These are phyloP conservation scores for Termitomyces sp. DNA, from an alignment of 768 basidiomycete species.

Conservation along the genomic window DNA sequence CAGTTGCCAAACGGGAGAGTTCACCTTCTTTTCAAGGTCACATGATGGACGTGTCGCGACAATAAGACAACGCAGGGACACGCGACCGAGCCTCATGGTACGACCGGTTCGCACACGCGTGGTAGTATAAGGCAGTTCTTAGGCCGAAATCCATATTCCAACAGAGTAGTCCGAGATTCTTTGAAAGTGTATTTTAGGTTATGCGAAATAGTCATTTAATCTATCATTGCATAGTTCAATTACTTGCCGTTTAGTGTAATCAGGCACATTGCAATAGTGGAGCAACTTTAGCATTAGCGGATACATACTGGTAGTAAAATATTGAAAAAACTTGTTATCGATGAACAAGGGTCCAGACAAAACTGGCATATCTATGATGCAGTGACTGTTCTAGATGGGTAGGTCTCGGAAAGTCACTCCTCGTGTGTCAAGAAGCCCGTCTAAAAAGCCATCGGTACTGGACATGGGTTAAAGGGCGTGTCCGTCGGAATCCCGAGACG, in stretches of 20 bases:
- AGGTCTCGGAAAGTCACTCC: constrained; percentile 3
- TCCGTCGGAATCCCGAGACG: constrained; percentile 2
- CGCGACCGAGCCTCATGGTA: background rate
- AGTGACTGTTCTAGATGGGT: background rate
- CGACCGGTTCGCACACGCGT: background rate
- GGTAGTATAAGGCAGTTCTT: background rate
- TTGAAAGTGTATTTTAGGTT: background rate
- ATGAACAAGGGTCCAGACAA: constrained; percentile 4
- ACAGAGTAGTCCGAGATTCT: background rate
- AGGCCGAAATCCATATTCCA: background rate
- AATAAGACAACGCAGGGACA: background rate
- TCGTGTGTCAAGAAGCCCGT: constrained; percentile 9
- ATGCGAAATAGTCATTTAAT: background rate
- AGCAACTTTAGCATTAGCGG: background rate
- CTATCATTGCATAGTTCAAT: background rate
- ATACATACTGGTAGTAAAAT: background rate
- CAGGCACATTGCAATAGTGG: background rate
- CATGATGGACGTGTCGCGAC: background rate
- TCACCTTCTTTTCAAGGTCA: background rate
- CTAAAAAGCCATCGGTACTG: background rate
- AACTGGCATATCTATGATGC: constrained; percentile 11
- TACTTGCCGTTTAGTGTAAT: background rate
- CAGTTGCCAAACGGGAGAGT: background rate
- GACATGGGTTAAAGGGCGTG: constrained; percentile 5
- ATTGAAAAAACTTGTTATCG: constrained; percentile 5